Evolutionary conservation across 345 rosid genomes (phyloP), one percentile per base, ranked within the genome.

Genomic region (Eucalyptus pauciflora): DNA sequence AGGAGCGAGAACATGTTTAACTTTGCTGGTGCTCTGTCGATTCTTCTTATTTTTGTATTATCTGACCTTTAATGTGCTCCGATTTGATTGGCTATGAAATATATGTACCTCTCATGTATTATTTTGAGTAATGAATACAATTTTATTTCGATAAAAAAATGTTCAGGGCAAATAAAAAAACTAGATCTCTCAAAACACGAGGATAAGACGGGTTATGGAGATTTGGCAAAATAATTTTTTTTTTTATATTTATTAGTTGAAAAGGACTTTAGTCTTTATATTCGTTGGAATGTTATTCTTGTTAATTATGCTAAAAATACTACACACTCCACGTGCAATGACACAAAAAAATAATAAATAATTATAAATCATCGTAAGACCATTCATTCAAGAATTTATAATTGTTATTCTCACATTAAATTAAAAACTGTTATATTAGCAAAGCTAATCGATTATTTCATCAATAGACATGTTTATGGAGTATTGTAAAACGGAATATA

Each of bases 291-390:
- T 27, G 8, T 27, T 62, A 22, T 62, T 62, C 8, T 62, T 62
- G 33, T 62, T 62, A 52, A 52, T 8, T 52, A 24, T 8, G 25
- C 25, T 52, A 20, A 52, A 7, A 18, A 52, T 7, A 7, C 58
- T 52, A 52, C 25, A 20, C 25, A 7, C 0, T 52, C 58, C 58
- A 0, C 2, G 0, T 20, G 25, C 25, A 52, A 52, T 10, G 18
- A 52, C 58, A 18, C 8, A 51, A 16, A 52, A 49, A 8, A 1
- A 52, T 17, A 52, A 52, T 17, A 7, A 52, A 52, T 18, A 18
- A 20, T 52, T 52, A 52, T 52, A 20, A 52, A 20, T 20, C 20
- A 0, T 20, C 2, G 2, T 20, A 25, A 1, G 2, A 52, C 20
- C 0, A 52, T 52, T 52, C 10, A 52, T 52, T 52, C 25, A 52